These are phyloP conservation scores for Thalassiosira exigua DNA, from an alignment of 352 stramenopile genomes.

Conservation along the genomic window DNA sequence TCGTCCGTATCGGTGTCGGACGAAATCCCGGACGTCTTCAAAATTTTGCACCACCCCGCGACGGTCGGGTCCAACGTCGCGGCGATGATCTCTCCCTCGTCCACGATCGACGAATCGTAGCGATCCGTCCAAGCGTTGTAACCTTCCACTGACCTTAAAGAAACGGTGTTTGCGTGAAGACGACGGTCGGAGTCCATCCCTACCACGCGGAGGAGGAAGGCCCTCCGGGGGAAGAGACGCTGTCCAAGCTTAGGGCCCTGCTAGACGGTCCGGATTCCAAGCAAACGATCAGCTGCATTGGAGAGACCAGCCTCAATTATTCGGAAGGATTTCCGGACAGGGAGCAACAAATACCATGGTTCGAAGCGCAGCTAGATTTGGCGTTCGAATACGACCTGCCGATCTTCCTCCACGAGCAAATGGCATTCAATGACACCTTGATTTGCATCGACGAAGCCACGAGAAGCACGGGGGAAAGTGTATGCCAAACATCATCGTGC, in stretches of 20 bases:
- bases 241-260: constrained; percentile 22
- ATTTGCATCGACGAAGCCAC: constrained; percentile 64
- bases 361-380: constrained; percentile 75
- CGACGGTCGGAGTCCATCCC: constrained; percentile 81
- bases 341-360: constrained; percentile 69
- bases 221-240: constrained; percentile 7
- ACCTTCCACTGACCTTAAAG: constrained; percentile 28
- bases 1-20: constrained; percentile 31
- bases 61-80: constrained; percentile 70
- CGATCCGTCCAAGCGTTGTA: constrained; percentile 38
- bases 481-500: constrained; percentile 72
- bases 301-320: constrained; percentile 83
- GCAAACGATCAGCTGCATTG: constrained; percentile 65
- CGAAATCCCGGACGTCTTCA: constrained; percentile 19
- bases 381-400: constrained; percentile 71
- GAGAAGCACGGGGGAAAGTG: constrained; percentile 27
- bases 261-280: constrained; percentile 29
- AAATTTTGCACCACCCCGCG: constrained; percentile 77
- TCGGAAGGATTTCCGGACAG: constrained; percentile 77
- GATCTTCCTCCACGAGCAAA: constrained; percentile 83
- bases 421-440: constrained; percentile 77
- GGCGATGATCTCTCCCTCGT: constrained; percentile 75
- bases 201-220: constrained; percentile 72
- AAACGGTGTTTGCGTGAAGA: constrained; percentile 64
- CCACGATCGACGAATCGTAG: constrained; percentile 71